Percentiles rank a stretch among this genome's conserved stretches.
Evolutionary conservation across 73 alveolate genomes (phyloP).

Genomic region (Uronychia setigera): DNA sequence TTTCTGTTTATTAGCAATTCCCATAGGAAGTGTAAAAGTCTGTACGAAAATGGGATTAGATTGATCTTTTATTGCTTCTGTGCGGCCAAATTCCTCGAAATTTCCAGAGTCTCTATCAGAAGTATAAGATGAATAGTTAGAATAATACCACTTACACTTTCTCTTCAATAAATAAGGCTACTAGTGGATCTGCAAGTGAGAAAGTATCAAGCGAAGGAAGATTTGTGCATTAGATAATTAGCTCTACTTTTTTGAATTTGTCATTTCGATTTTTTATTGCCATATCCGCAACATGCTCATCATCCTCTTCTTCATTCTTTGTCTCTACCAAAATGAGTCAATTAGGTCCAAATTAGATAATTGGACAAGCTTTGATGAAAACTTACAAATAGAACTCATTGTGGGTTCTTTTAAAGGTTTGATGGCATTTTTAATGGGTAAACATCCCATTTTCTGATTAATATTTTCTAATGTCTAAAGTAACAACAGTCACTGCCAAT

Average conservation of each 20-base stretch:
- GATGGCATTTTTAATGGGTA: background rate
- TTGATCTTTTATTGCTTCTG: slow-evolving; percentile 47
- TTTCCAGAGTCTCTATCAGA: slow-evolving; percentile 5
- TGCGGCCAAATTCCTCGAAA: slow-evolving; percentile 16
- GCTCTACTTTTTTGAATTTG: slow-evolving; percentile 48
- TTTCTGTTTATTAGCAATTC: slow-evolving; percentile 15
- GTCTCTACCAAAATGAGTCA: too few species aligned
- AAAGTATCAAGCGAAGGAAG: slow-evolving; percentile 74
- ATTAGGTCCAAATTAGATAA: too few species aligned
- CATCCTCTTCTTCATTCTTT: background rate
- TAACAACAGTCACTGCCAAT: background rate
- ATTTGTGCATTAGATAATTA: slow-evolving; percentile 68
- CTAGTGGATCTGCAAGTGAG: slow-evolving; percentile 71
- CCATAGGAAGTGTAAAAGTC: slow-evolving; percentile 13
- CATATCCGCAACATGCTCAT: background rate
- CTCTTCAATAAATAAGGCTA: slow-evolving; percentile 34
- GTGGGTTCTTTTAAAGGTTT: background rate
- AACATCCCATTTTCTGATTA: background rate
- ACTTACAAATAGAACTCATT: too few species aligned
- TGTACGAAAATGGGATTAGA: slow-evolving; percentile 57
- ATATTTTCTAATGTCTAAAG: background rate
- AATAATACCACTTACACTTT: slow-evolving; percentile 13
- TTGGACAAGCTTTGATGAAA: too few species aligned
- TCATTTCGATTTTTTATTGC: slow-evolving; percentile 15
- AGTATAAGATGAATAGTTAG: background rate